Evolutionary conservation across 441 rosid genomes (phyloP), one percentile per base, ranked within the genome.

Genomic region (Melastoma candidum): DNA sequence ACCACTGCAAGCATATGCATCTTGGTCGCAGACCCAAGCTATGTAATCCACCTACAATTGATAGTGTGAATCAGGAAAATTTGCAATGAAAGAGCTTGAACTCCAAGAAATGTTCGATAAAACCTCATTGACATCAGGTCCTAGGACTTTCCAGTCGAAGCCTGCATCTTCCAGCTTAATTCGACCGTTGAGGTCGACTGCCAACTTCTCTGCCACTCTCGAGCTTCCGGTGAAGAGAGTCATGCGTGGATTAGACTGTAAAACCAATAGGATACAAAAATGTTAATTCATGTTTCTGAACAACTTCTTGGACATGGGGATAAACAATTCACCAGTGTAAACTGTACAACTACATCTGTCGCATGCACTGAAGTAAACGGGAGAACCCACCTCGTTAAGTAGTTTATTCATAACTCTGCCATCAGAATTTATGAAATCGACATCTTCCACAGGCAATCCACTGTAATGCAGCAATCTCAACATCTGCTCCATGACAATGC

Each of bases 61-160:
- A 56, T 56, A 47, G 14, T 53, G 24, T 27, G 51, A 53, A 12
- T n/a, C 64, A 27, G 65, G 61, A 44, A 44, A 27, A 25, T 2
- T 12, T 45, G 14, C 8, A 24, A 56, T 22, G 17, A 11, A 56
- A 0, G 12, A 4, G 41, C 8, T 45, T 50, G 57, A 51, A 48
- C 26, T 25, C 17, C 17, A 50, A n/a, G 29, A 45, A 62, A 12
- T 44, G 25, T 55, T 27, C 1, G 1, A 22, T 7, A 44, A 41
- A 66, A 89, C 98, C 97, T 93, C 97, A n/a, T 81, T 70, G 59
- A 86, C 98, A 81, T 93, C 97, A 60, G 98, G 98, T 53, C 98
- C 97, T 50, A 93, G 74, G 52, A 93, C 67, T 81, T 93, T 93
- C 98, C 98, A 93, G 75, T 93, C 97, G 76, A 88, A 93, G 56